Evolutionary conservation across 2,329 filamentous ascomycete genomes (phyloP).

Genomic region (Torrubiellomyces zombiae): DNA sequence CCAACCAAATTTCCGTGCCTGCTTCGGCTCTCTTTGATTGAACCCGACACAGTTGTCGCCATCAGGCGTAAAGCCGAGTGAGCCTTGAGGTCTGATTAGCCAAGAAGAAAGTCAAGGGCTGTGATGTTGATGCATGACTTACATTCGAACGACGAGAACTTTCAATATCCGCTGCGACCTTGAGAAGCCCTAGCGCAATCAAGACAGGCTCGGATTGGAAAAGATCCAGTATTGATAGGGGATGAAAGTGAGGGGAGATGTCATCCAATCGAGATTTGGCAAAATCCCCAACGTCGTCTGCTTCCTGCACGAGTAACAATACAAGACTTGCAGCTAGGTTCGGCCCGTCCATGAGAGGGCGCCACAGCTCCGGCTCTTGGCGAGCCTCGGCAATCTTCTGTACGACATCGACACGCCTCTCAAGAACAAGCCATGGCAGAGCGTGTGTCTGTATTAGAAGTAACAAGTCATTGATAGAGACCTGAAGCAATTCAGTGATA

Average conservation of each 20-base stretch:
- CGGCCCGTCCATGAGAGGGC: conserved; percentile 33
- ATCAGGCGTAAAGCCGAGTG: conserved; percentile 30
- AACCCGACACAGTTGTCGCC: conserved; percentile 21
- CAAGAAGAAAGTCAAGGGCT: too few species aligned
- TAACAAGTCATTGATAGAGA: conserved; percentile 59
- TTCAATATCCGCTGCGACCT: conserved; percentile 60
- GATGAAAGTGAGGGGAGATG: conserved; percentile 54
- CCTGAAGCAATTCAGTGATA: conserved; percentile 65
- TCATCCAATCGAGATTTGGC: conserved; percentile 52
- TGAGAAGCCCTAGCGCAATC: conserved; percentile 68
- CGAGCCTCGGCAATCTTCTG: conserved; percentile 65
- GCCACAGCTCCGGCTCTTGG: conserved; percentile 47
- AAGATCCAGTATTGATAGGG: conserved; percentile 48
- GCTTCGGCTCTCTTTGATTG: conserved; percentile 24
- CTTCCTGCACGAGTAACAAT: conserved; percentile 40
- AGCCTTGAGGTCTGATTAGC: conserved; percentile 17
- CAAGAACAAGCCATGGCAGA: conserved; percentile 71
- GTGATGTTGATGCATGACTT: too few species aligned
- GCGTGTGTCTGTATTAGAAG: conserved; percentile 64
- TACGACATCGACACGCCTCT: conserved; percentile 61
- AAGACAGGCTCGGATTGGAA: conserved; percentile 59
- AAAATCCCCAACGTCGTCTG: conserved; percentile 40
- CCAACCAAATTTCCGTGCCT: conserved; percentile 44
- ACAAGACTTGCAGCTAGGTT: conserved; percentile 44
- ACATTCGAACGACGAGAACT: too few species aligned